A percentile compares a stretch with the other conserved stretches of the same genome.
Conservation (phyloP, 176 grass and related monocot genomes). For the Musa beccarii region DNA sequence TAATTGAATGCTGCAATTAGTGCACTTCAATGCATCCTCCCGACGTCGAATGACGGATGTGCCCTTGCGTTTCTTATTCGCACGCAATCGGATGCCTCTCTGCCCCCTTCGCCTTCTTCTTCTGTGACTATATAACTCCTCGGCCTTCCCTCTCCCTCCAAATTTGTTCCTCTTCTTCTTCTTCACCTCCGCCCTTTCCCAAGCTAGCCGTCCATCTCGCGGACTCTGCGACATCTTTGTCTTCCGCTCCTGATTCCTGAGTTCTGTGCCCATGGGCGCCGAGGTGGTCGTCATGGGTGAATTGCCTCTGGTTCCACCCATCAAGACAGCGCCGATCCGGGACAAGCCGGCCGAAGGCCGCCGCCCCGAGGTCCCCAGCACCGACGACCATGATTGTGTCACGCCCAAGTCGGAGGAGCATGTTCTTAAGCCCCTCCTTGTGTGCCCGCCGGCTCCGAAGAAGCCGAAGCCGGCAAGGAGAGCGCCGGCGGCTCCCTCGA, state of each 20-base stretch:
- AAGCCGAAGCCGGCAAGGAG: conserved; percentile 7
- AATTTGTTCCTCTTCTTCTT: neutral
- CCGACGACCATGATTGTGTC: neutral
- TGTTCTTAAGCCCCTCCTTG: neutral
- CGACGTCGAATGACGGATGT: neutral
- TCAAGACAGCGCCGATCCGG: conserved; percentile 3
- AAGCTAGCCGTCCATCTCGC: neutral
- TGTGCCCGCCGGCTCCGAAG: conserved; percentile 16
- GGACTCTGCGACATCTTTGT: neutral
- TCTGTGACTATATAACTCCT: neutral
- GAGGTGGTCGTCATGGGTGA: conserved; percentile 2
- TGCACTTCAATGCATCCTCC: neutral
- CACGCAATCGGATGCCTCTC: neutral
- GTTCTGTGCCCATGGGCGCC: neutral
- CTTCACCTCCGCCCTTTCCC: neutral
- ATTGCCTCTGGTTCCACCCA: conserved; percentile 1
- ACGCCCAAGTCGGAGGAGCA: conserved; percentile 20
- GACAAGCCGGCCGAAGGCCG: neutral
- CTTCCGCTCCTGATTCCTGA: neutral
- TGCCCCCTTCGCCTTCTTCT: neutral
- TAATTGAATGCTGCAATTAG: neutral
- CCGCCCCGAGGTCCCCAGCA: neutral
- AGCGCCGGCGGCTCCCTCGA: neutral
- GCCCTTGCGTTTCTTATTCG: neutral
- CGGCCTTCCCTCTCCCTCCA: conserved; percentile 7